A percentile compares a stretch with the other conserved stretches of the same genome.
phyloP scores from a whole-genome alignment of 257 asterid genomes.

The Apocynum venetum region DNA sequence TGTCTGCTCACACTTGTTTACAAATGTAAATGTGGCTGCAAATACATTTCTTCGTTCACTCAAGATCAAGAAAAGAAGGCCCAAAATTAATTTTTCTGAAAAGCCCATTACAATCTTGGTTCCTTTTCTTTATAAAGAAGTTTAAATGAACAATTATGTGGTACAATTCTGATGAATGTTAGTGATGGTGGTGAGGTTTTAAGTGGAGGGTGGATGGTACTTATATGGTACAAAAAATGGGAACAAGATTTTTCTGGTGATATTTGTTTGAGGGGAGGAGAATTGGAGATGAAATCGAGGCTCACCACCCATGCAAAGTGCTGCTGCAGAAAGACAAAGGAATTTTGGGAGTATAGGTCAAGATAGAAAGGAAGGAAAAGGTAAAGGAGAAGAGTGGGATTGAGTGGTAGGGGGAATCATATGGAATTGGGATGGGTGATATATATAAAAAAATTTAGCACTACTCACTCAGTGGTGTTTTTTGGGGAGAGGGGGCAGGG shows the following conservation, averaged over 20 bases:
- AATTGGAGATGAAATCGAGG: constrained; percentile 1
- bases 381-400: neutral
- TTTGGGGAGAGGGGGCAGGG: neutral
- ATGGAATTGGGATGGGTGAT: neutral
- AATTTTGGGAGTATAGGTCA: neutral
- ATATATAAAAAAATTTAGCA: neutral
- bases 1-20: constrained; percentile 60
- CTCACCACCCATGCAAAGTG: constrained; percentile 21
- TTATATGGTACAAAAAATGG: neutral
- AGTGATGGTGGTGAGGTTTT: neutral
- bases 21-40: constrained; percentile 58
- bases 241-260: neutral
- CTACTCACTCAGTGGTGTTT: neutral
- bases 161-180: neutral
- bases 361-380: neutral
- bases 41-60: constrained; percentile 15
- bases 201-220: neutral
- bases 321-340: neutral
- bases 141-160: neutral
- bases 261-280: neutral
- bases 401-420: constrained; percentile 12
- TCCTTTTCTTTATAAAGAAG: neutral
- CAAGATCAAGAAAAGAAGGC: constrained; percentile 18
- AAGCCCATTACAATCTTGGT: constrained; percentile 11
- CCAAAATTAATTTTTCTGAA: constrained; percentile 5